Conservation (phyloP, 2,329 filamentous ascomycete species). For the Exserohilum turcica region DNA sequence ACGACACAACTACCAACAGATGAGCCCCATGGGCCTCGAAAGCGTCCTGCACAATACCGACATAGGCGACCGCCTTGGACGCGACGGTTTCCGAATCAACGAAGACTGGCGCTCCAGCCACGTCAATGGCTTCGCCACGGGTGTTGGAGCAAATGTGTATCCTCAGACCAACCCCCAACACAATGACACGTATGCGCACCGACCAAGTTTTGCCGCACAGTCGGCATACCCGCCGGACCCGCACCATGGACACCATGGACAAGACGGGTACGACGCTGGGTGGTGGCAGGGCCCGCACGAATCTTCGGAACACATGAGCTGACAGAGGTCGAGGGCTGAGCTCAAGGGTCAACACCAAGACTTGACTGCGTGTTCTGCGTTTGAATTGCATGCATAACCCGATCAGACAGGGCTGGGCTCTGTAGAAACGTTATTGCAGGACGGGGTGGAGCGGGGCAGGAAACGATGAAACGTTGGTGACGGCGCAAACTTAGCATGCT, state of each 20-base stretch:
- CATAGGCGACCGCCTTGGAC: conserved; percentile 38
- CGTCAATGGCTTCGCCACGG: conserved; percentile 19
- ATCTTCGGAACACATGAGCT: conserved; percentile 11
- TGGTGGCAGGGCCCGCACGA: conserved; percentile 17
- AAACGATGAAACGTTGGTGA: too few species aligned
- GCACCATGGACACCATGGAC: conserved; percentile 7
- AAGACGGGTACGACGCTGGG: conserved; percentile 7
- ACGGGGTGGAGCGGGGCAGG: too few species aligned
- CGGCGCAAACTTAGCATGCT: too few species aligned
- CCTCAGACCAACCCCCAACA: background rate
- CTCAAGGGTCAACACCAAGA: background rate
- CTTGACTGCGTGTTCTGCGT: background rate
- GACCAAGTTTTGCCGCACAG: conserved; percentile 2
- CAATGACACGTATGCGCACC: conserved; percentile 8
- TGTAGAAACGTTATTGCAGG: background rate
- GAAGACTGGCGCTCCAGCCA: conserved; percentile 29
- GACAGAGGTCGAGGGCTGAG: conserved; percentile 1
- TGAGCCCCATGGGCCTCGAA: conserved; percentile 45
- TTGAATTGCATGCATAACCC: background rate
- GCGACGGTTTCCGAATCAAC: conserved; percentile 46
- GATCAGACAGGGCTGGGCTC: background rate
- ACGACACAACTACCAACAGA: conserved; percentile 31
- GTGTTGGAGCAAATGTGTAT: conserved; percentile 10
- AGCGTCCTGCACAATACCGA: conserved; percentile 37
- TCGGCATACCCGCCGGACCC: background rate